Evolutionary conservation across 106 monocot species (phyloP).

Genomic region (Gastrodia elata): DNA sequence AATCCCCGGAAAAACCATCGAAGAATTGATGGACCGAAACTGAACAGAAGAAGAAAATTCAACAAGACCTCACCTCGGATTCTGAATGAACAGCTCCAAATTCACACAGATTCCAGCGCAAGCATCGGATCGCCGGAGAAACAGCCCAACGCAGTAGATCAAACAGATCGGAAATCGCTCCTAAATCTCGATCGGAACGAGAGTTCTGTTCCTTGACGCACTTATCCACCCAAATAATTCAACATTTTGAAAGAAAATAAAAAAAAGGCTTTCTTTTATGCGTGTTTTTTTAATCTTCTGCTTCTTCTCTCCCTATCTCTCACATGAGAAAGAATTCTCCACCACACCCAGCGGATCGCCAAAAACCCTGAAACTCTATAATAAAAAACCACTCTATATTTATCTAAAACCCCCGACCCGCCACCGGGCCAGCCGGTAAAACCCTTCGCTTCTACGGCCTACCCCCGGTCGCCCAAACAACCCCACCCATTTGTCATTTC

Average conservation of each 20-base stretch:
- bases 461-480: constrained; percentile 10
- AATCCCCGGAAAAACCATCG: constrained; percentile 1
- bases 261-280: background rate
- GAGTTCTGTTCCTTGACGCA: background rate
- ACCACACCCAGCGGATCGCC: constrained; percentile 7
- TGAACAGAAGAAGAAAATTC: background rate
- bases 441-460: background rate
- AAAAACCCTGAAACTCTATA: constrained; percentile 27
- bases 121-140: background rate
- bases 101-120: background rate
- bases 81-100: background rate
- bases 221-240: background rate
- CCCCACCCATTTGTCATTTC: constrained; percentile 5
- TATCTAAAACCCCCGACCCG: constrained; percentile 13
- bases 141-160: background rate
- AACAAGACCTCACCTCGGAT: background rate
- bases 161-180: background rate
- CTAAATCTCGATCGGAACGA: constrained; percentile 3
- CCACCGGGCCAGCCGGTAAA: constrained; percentile 17
- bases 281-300: background rate
- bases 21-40: background rate
- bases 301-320: background rate
- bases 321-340: constrained; percentile 5
- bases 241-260: background rate
- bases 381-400: constrained; percentile 14